Conservation (phyloP, 768 basidiomycete genomes). For the Phlegmacium glaucopus region DNA sequence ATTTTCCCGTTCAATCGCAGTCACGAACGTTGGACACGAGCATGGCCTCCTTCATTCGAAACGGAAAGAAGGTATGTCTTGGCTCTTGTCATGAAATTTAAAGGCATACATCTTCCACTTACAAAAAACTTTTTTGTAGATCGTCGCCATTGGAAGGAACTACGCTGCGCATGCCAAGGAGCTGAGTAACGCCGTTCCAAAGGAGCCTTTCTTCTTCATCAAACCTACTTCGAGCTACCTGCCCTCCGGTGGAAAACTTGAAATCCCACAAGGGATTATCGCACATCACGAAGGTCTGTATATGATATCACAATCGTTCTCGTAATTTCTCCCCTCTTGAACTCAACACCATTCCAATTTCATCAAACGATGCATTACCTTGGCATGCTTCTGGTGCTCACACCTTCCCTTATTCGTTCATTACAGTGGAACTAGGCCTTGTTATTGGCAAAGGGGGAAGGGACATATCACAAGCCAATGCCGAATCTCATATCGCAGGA, state of each 20-base stretch:
- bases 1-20: too few relatives aligned
- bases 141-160: constrained; percentile 95
- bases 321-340: neutral
- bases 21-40: neutral
- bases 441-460: constrained; percentile 87
- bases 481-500: constrained; percentile 81
- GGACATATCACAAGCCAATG: constrained; percentile 71
- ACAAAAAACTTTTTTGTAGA: constrained; percentile 44
- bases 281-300: constrained; percentile 87
- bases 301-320: neutral
- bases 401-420: constrained; percentile 1
- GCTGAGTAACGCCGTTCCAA: constrained; percentile 82
- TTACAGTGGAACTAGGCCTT: constrained; percentile 90
- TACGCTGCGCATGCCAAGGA: constrained; percentile 92
- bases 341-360: neutral
- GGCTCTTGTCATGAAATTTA: neutral
- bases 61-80: constrained; percentile 33
- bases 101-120: neutral
- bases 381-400: neutral
- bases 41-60: constrained; percentile 35
- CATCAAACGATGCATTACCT: neutral
- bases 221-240: constrained; percentile 95
- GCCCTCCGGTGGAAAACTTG: constrained; percentile 69
- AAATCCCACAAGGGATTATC: constrained; percentile 80
- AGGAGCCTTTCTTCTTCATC: constrained; percentile 97